Percentiles rank a stretch among this genome's conserved stretches.
Conservation (phyloP, 2,329 filamentous ascomycete genomes). For the Lanzia echinophila region DNA sequence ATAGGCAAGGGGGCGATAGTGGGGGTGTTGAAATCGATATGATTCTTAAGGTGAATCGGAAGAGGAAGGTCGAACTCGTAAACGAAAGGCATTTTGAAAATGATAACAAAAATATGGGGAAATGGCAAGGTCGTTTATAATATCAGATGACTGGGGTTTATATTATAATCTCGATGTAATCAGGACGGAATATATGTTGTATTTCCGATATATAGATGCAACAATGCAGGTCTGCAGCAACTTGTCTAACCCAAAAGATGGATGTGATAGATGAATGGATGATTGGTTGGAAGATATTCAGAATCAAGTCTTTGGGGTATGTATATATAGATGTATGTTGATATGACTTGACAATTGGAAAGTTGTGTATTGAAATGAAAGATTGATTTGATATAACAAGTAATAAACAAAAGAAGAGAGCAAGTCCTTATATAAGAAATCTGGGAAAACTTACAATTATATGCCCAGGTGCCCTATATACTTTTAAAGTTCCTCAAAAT, state of each 20-base stretch:
- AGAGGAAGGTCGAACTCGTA: slow-evolving; percentile 19
- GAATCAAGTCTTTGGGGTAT: not conserved
- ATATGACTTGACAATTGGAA: too few relatives aligned
- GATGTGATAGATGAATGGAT: not conserved
- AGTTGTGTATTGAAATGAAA: too few relatives aligned
- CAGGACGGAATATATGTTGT: not conserved
- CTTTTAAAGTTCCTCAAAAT: not conserved
- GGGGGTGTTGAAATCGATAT: slow-evolving; percentile 12
- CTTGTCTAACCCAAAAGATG: slow-evolving; percentile 1
- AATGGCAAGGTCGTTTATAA: not conserved
- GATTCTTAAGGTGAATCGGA: slow-evolving; percentile 11
- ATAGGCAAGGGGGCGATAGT: slow-evolving; percentile 16
- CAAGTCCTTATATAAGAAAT: not conserved
- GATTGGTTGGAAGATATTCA: not conserved
- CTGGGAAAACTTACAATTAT: not conserved
- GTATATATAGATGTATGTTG: too few relatives aligned
- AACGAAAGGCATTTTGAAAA: slow-evolving; percentile 21
- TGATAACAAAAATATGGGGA: not conserved
- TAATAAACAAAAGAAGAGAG: too few relatives aligned
- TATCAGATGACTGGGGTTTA: not conserved
- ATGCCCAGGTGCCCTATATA: not conserved
- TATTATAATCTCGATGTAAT: not conserved
- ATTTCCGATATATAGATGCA: not conserved
- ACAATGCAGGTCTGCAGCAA: not conserved
- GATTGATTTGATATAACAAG: too few relatives aligned